Evolutionary conservation across 129 eudicot genomes (phyloP), one percentile per base, ranked within the genome.

Genomic region (Artemisia argyi): DNA sequence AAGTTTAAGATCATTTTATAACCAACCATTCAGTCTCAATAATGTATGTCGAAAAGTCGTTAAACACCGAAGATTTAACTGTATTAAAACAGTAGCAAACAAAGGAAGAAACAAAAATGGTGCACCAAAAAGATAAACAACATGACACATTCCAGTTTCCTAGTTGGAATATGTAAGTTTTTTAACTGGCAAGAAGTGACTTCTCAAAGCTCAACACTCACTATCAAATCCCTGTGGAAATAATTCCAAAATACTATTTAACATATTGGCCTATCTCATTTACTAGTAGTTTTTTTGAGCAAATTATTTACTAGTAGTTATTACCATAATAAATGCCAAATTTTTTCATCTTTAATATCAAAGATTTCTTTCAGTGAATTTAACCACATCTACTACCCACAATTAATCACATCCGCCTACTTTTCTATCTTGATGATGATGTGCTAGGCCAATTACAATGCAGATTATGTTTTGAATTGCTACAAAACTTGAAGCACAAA

Each of bases 131-230:
- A 71, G 77, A 78, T 78, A 55, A 69, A 60, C 68, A 72, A 49
- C 48, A 50, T 69, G 68, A 52, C 51, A 52, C 76, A 70, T 77
- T 30, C 46, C 46, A 16, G 13, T 52, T 52, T 58, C 73, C 35
- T 54, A 71, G 61, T 71, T 64, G 77, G 67, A 78, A 78, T n/a
- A n/a, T 78, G 61, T 64, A 63, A 42, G 49, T 22, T 69, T 61
- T 77, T 53, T 77, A 12, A 62, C 73, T 56, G 82, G 77, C 82
- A 65, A 64, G 82, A 78, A 78, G 82, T 78, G 82, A 71, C 82
- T 78, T 78, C 52, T 53, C 82, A 78, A 78, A 78, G 68, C 44
- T 71, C 82, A 78, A 71, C 77, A 26, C 82, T 78, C 82, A 71
- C 76, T 14, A 78, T 65, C 82, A 78, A 22, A 65, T 64, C 68